Percentiles rank a stretch among this genome's conserved stretches.
phyloP scores from a whole-genome alignment of 805 yeast species.

The Tetrapisispora nanseiensis region DNA sequence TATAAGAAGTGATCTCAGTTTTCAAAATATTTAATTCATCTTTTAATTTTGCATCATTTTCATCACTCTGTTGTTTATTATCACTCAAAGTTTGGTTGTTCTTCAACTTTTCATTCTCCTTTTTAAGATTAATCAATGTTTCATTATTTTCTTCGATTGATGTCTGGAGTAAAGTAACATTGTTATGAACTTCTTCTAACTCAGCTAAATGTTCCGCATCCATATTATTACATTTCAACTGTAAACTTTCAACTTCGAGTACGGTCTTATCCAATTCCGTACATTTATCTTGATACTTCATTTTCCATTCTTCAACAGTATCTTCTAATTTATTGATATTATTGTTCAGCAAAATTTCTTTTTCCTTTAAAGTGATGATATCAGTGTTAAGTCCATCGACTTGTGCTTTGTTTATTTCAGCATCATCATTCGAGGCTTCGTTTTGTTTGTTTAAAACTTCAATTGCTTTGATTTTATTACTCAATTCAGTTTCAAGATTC shows the following conservation, averaged over 20 bases:
- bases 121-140: conserved; percentile 19
- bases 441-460: conserved; percentile 16
- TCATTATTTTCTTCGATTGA: conserved; percentile 24
- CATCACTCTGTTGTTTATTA: not conserved
- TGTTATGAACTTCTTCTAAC: conserved; percentile 29
- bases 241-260: conserved; percentile 23
- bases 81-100: conserved; percentile 12
- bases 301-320: conserved; percentile 21
- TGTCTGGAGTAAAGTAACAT: conserved; percentile 28
- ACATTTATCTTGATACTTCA: conserved; percentile 11
- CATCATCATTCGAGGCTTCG: conserved; percentile 27
- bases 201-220: conserved; percentile 33
- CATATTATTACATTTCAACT: conserved; percentile 15
- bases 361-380: conserved; percentile 27
- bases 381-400: conserved; percentile 28
- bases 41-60: conserved; percentile 2
- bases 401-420: conserved; percentile 31
- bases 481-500: conserved; percentile 12
- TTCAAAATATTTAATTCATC: conserved; percentile 11
- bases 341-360: conserved; percentile 19
- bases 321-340: conserved; percentile 26
- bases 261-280: conserved; percentile 14
- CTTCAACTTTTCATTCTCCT: conserved; percentile 15
- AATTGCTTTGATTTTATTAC: conserved; percentile 9
- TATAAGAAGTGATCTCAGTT: conserved; percentile 21